Evolutionary conservation across 768 basidiomycete species (phyloP).

Genomic region (Tephrocybe sp.): DNA sequence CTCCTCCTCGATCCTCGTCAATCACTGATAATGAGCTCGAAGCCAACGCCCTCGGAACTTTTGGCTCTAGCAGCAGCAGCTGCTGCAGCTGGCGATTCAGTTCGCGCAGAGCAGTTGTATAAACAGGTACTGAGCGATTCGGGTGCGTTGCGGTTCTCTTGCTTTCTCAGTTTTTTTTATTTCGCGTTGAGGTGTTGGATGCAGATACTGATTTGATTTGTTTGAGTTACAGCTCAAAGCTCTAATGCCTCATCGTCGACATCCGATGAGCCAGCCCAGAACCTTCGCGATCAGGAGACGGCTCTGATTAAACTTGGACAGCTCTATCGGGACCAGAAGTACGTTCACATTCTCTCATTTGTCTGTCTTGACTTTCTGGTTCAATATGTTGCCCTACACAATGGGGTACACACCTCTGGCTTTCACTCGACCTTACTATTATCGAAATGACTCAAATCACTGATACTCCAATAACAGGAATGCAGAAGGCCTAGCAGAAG

Average conservation of each 20-base stretch:
- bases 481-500: conserved; percentile 79
- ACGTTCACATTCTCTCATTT: no score
- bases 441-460: no score
- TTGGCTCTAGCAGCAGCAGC: conserved; percentile 66
- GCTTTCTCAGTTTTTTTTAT: no score
- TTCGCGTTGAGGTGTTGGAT: no score
- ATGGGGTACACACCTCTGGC: no score
- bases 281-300: conserved; percentile 76
- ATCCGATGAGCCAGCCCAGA: conserved; percentile 49
- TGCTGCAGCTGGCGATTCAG: conserved; percentile 44
- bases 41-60: conserved; percentile 33
- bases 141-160: no score
- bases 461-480: no score
- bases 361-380: no score
- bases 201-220: not conserved
- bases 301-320: conserved; percentile 86
- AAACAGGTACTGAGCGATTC: conserved; percentile 58
- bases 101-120: conserved; percentile 73
- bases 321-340: conserved; percentile 83
- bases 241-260: conserved; percentile 23
- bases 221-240: not conserved
- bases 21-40: not conserved
- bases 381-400: no score
- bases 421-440: no score
- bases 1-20: no score